These are phyloP conservation scores for Termitomyces sp. DNA, from an alignment of 768 basidiomycete genomes.

Conservation along the genomic window DNA sequence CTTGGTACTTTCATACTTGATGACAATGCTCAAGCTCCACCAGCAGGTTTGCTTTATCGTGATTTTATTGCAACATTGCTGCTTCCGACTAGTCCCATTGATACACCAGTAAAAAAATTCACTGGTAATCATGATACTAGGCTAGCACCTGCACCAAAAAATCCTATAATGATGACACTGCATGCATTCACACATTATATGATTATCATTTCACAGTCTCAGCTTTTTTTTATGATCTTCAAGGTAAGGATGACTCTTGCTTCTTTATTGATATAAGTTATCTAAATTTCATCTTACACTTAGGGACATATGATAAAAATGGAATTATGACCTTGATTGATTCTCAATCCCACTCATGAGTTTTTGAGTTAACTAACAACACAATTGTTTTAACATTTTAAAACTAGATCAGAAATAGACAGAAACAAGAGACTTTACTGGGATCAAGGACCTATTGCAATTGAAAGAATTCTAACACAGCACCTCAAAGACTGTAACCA, in stretches of 20 bases:
- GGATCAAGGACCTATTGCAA: conserved; percentile 6
- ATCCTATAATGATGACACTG: conserved; percentile 11
- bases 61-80: conserved; percentile 16
- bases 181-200: conserved; percentile 19
- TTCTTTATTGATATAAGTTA: too few species aligned
- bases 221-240: conserved; percentile 10
- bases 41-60: not conserved
- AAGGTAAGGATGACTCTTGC: not conserved
- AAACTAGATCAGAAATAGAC: not conserved
- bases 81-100: conserved; percentile 9
- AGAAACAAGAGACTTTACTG: conserved; percentile 1
- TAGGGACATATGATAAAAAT: conserved; percentile 5
- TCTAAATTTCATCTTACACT: not conserved
- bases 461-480: not conserved
- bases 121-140: conserved; percentile 16
- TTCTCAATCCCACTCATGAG: conserved; percentile 7
- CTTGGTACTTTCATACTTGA: not conserved
- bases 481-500: conserved; percentile 1
- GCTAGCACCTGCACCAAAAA: not conserved
- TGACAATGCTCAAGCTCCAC: not conserved
- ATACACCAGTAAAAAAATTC: conserved; percentile 15
- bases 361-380: not conserved
- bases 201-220: not conserved
- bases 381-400: not conserved
- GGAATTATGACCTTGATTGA: conserved; percentile 6